Evolutionary conservation across 1,139 yeast species (phyloP), one percentile per base, ranked within the genome.

Genomic region (Lodderomyces pseudojiufengensis): DNA sequence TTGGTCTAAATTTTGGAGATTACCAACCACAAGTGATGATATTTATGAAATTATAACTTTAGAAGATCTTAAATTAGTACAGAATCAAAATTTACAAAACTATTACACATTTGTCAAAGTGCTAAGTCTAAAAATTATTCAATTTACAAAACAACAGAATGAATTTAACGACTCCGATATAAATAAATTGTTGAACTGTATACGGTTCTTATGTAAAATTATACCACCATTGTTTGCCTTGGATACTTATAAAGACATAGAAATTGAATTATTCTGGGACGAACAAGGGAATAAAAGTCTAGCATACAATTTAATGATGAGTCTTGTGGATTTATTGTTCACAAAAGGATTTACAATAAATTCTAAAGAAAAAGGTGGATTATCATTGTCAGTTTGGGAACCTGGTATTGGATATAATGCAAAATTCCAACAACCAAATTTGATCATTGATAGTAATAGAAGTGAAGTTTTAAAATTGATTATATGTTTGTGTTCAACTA

Each of bases 221-320:
- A 45, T 85, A 12, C 97, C 97, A 0, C 73, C 78, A 40, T 51
- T 84, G 9, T 84, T 74, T 49, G 96, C 80, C 50, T 50, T 61
- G 16, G 60, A 61, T 1, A 64, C 61, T 13, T 60, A 51, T 36
- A 35, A 47, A 9, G 56, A 65, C 1, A 59, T 73, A 1, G 75
- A 74, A 29, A 60, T 62, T 14, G 52, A 59, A n/a, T 47, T 69
- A 3, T 68, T 70, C 35, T 61, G 74, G 49, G 40, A 33, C 10
- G 29, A 33, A 5, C 31, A 33, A n/a, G 14, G 27, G 33, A 10
- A 29, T 13, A 5, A 39, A 38, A 23, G 22, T 1, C 50, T 80
- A 16, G 92, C 87, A 2, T 66, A 68, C 2, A 60, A 60, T 21
- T 48, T 85, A 16, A 46, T 80, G 1, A 60, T 62, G 11, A 51